A percentile compares a stretch with the other conserved stretches of the same genome.
These are phyloP conservation scores for Colletotrichum sansevieriae DNA, from an alignment of 2,329 filamentous ascomycete genomes.

Conservation along the genomic window DNA sequence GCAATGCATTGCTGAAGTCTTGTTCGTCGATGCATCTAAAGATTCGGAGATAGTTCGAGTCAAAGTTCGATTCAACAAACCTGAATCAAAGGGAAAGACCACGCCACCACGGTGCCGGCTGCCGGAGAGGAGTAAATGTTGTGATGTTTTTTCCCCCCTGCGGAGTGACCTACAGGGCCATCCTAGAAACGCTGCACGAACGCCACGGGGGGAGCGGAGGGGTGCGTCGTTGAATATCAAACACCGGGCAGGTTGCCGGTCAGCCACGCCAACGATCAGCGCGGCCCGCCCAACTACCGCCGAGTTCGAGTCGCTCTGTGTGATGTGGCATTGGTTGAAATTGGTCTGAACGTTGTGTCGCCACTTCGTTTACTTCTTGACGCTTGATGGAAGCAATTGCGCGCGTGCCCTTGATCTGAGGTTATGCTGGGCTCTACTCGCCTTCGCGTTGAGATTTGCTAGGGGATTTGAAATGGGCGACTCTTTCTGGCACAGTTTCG, in stretches of 20 bases:
- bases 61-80: no score
- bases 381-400: slow-evolving; percentile 1
- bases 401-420: not conserved
- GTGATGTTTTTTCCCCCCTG: not conserved
- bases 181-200: not conserved
- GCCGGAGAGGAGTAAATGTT: slow-evolving; percentile 11
- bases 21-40: slow-evolving; percentile 16
- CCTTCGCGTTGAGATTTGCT: slow-evolving; percentile 13
- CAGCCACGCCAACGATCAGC: slow-evolving; percentile 22
- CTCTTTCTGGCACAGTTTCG: slow-evolving; percentile 8
- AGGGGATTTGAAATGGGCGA: not conserved
- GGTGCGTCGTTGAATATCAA: slow-evolving; percentile 7
- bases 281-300: slow-evolving; percentile 6
- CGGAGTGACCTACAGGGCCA: not conserved
- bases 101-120: not conserved
- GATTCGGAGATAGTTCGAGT: not conserved
- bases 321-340: slow-evolving; percentile 14
- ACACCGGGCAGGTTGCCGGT: not conserved
- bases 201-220: not conserved
- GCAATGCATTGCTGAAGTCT: not conserved
- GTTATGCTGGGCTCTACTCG: slow-evolving; percentile 1
- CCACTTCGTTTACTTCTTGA: slow-evolving; percentile 9
- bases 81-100: not conserved
- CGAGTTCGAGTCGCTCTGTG: not conserved
- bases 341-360: not conserved